Percentiles rank a stretch among this genome's conserved stretches.
phyloP scores from a whole-genome alignment of 306 rosid species.

The Astragalus membranaceus region DNA sequence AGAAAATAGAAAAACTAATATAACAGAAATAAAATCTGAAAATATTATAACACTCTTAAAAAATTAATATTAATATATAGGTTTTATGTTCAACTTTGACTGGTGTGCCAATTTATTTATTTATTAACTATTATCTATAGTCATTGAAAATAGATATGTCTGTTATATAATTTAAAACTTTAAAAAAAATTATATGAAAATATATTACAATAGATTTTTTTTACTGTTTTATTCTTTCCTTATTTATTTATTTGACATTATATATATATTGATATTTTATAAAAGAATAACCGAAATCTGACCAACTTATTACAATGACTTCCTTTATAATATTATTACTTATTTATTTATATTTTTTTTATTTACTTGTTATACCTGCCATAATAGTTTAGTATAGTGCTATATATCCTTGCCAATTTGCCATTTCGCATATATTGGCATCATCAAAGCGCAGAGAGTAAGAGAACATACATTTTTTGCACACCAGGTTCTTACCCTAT shows the following conservation, averaged over 20 bases:
- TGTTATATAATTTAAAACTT: background rate
- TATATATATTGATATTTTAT: background rate
- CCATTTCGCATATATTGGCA: background rate
- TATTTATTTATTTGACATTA: background rate
- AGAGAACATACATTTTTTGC: background rate
- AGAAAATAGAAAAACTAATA: too few species aligned
- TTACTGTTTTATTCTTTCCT: background rate
- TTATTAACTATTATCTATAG: too few species aligned
- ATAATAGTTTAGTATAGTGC: background rate
- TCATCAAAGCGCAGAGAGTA: background rate
- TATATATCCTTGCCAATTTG: too few species aligned
- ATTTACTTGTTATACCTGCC: background rate
- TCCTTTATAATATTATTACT: background rate
- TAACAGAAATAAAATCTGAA: too few species aligned
- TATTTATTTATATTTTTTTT: background rate
- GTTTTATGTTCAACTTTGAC: too few species aligned
- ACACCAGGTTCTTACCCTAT: background rate
- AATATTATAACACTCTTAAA: too few species aligned
- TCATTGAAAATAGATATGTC: background rate
- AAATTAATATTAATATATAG: too few species aligned
- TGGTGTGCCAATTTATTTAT: too few species aligned
- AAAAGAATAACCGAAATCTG: background rate
- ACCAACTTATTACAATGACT: background rate
- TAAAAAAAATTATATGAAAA: too few species aligned
- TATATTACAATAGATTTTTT: background rate